These are phyloP conservation scores for Vigna angularis DNA, from an alignment of 306 rosid genomes.

Conservation along the genomic window DNA sequence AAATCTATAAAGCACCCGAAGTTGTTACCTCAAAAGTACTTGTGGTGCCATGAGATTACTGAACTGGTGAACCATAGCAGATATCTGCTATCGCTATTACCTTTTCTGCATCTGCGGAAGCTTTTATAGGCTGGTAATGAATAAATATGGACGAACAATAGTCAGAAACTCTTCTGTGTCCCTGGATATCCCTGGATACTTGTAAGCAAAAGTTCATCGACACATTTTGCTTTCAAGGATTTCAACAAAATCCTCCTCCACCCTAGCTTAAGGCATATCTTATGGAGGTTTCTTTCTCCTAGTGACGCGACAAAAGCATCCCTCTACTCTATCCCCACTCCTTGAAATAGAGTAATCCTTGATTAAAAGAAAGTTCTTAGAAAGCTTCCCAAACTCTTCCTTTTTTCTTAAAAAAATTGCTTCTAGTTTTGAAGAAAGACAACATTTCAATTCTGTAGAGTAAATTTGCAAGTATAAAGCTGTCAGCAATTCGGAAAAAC, in stretches of 20 bases:
- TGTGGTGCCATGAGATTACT: slow-evolving; percentile 9
- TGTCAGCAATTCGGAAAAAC: too few relatives aligned
- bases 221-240: too few relatives aligned
- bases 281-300: neutral
- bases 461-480: too few relatives aligned
- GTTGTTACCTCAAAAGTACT: neutral
- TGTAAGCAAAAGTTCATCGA: too few relatives aligned
- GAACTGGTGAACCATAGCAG: slow-evolving; percentile 23
- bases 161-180: too few relatives aligned
- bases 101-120: slow-evolving; percentile 10
- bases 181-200: too few relatives aligned
- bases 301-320: neutral
- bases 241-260: neutral
- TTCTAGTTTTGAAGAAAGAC: too few relatives aligned
- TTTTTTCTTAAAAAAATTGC: neutral
- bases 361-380: neutral
- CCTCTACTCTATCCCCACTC: neutral
- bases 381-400: neutral
- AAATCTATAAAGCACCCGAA: slow-evolving; percentile 24
- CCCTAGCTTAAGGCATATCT: neutral
- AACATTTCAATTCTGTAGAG: too few relatives aligned
- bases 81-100: slow-evolving; percentile 21
- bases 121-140: neutral
- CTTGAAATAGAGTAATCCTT: neutral
- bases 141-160: too few relatives aligned